A percentile compares a stretch with the other conserved stretches of the same genome.
Evolutionary conservation across 306 rosid genomes (phyloP).

Genomic region (Leucaena leucocephala): DNA sequence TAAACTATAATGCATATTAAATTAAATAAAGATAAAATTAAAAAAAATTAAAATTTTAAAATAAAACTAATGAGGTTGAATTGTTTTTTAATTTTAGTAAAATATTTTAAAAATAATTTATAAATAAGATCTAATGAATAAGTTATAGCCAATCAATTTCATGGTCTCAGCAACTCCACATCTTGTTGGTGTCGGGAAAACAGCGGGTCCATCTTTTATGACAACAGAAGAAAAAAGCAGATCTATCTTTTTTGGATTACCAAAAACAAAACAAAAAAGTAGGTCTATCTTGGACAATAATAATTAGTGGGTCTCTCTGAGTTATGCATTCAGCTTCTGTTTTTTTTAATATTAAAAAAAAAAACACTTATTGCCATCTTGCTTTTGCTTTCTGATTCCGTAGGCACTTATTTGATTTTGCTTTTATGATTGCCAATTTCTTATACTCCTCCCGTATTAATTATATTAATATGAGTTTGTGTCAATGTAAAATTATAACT

Average conservation of each 20-base stretch:
- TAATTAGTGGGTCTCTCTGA: slow-evolving; percentile 15
- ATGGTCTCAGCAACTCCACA: slow-evolving; percentile 93
- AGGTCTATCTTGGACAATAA: slow-evolving; percentile 60
- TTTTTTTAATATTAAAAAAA: background rate
- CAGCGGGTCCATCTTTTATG: no score
- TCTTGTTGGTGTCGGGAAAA: slow-evolving; percentile 81
- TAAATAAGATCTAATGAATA: background rate
- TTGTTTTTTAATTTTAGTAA: no score
- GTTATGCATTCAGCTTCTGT: background rate
- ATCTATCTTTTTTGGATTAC: no score
- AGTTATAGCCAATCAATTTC: slow-evolving; percentile 86
- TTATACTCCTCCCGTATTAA: background rate
- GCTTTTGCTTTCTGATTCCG: background rate
- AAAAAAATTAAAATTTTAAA: no score
- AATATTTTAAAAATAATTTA: no score
- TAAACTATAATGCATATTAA: no score
- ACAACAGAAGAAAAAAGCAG: no score
- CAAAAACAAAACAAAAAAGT: slow-evolving; percentile 17
- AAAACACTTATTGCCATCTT: background rate
- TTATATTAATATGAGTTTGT: no score
- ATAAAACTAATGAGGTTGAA: no score
- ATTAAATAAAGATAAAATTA: no score
- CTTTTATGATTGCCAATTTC: background rate
- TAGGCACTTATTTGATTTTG: background rate
- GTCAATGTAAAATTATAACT: no score